Evolutionary conservation across 768 basidiomycete genomes (phyloP).

Genomic region (Leucocoprinus sp.): DNA sequence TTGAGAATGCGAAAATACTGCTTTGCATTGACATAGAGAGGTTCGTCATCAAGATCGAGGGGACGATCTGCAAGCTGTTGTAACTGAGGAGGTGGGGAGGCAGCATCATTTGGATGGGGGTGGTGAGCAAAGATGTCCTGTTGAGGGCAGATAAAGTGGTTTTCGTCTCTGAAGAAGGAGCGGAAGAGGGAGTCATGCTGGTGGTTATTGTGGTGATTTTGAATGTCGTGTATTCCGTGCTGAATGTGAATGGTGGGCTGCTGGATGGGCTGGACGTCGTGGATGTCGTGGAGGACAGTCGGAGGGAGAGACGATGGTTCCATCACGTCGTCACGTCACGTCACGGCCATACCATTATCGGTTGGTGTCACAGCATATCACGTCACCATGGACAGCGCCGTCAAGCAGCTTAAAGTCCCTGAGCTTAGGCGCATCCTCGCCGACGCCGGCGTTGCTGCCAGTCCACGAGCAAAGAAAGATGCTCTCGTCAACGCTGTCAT

Average conservation of each 20-base stretch:
- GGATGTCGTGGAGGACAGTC: conserved; percentile 9
- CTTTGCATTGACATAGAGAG: conserved; percentile 98
- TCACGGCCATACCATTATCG: conserved; percentile 12
- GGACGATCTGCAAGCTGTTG: conserved; percentile 15
- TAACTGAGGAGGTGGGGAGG: conserved; percentile 8
- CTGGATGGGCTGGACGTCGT: conserved; percentile 13
- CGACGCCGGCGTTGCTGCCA: conserved; percentile 38
- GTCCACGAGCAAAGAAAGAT: conserved; percentile 53
- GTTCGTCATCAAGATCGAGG: conserved; percentile 75
- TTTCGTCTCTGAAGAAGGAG: conserved; percentile 20
- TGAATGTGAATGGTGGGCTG: conserved; percentile 13
- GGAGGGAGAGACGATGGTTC: conserved; percentile 3
- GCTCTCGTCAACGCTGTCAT: conserved; percentile 61
- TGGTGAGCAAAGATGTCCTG: conserved; percentile 20
- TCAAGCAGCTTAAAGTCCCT: conserved; percentile 61
- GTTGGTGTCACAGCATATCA: conserved; percentile 4
- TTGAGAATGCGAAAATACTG: conserved; percentile 99
- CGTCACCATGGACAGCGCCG: conserved; percentile 28
- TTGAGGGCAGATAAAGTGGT: conserved; percentile 16
- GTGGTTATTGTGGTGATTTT: conserved; percentile 5
- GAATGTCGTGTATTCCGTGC: conserved; percentile 18
- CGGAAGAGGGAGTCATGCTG: conserved; percentile 13
- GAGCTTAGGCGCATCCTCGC: conserved; percentile 59
- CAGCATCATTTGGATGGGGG: conserved; percentile 15
- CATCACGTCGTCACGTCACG: conserved; percentile 14